These are phyloP conservation scores for Leptomonas pyrrhocoris DNA, from an alignment of 208 protist genomes.

Conservation along the genomic window DNA sequence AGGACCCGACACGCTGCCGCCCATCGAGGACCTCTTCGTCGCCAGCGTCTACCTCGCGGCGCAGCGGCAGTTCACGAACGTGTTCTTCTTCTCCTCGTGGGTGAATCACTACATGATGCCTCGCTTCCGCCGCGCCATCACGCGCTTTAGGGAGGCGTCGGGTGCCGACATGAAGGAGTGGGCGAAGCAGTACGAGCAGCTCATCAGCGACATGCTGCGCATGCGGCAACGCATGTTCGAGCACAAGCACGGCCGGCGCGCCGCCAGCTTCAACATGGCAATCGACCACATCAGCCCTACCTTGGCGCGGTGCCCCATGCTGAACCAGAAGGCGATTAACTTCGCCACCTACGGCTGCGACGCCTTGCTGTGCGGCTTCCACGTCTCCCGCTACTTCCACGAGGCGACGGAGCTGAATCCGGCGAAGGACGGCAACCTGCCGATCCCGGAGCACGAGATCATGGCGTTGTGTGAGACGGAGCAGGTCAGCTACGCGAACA, in stretches of 20 bases:
- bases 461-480: slow-evolving; percentile 66
- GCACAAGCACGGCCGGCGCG: slow-evolving; percentile 80
- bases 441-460: slow-evolving; percentile 65
- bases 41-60: slow-evolving; percentile 77
- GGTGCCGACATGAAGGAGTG: slow-evolving; percentile 86
- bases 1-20: slow-evolving; percentile 71
- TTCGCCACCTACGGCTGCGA: slow-evolving; percentile 86
- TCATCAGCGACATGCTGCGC: slow-evolving; percentile 81
- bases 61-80: slow-evolving; percentile 86
- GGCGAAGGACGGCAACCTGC: slow-evolving; percentile 74
- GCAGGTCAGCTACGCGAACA: slow-evolving; percentile 77
- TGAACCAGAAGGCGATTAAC: slow-evolving; percentile 91
- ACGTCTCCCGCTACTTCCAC: slow-evolving; percentile 89
- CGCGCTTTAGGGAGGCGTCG: slow-evolving; percentile 86
- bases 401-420: slow-evolving; percentile 91
- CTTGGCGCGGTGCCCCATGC: slow-evolving; percentile 78
- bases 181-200: slow-evolving; percentile 87
- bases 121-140: slow-evolving; percentile 67
- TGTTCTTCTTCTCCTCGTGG: slow-evolving; percentile 85
- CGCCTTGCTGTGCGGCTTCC: slow-evolving; percentile 77
- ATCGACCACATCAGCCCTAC: slow-evolving; percentile 80
- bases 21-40: slow-evolving; percentile 81
- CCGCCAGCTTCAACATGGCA: slow-evolving; percentile 55
- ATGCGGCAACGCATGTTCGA: slow-evolving; percentile 87
- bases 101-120: slow-evolving; percentile 77